These are phyloP conservation scores for Pseudomicrostroma phylloplanum DNA, from an alignment of 1,284 basidiomycete species.

Conservation along the genomic window DNA sequence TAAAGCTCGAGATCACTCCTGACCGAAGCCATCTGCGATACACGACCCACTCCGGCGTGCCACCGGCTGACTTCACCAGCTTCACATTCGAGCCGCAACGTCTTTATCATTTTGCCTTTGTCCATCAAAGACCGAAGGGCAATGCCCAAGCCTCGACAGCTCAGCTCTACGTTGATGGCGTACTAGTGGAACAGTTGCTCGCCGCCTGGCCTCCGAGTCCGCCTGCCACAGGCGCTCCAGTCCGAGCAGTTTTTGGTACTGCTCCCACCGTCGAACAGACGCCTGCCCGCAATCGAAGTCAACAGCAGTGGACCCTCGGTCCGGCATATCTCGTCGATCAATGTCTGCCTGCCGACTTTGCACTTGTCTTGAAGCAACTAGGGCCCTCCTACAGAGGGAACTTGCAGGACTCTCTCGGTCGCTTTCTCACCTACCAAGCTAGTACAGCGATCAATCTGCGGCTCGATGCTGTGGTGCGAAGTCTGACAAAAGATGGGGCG, in stretches of 20 bases:
- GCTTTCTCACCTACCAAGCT: slow-evolving; percentile 37
- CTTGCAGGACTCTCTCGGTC: slow-evolving; percentile 36
- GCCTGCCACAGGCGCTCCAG: slow-evolving; percentile 11
- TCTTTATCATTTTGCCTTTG: slow-evolving; percentile 32
- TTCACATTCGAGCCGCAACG: slow-evolving; percentile 16
- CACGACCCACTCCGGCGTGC: slow-evolving; percentile 9
- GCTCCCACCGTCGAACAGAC: slow-evolving; percentile 15
- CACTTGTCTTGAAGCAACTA: slow-evolving; percentile 32
- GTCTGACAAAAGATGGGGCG: slow-evolving; percentile 4
- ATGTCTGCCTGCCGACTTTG: slow-evolving; percentile 30
- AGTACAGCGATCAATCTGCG: slow-evolving; percentile 37
- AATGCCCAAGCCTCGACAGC: slow-evolving; percentile 24
- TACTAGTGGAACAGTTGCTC: slow-evolving; percentile 28
- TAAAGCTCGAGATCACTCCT: slow-evolving; percentile 29
- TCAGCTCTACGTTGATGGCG: slow-evolving; percentile 36
- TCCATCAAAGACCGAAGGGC: slow-evolving; percentile 28
- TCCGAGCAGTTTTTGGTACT: slow-evolving; percentile 30
- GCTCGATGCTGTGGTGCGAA: slow-evolving; percentile 26
- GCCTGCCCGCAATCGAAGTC: slow-evolving; percentile 12
- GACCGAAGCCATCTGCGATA: slow-evolving; percentile 30
- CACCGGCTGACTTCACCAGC: slow-evolving; percentile 22
- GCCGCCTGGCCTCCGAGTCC: slow-evolving; percentile 26
- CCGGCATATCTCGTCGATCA: slow-evolving; percentile 33
- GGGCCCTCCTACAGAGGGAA: slow-evolving; percentile 32
- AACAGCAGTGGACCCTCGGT: slow-evolving; percentile 37